A percentile compares a stretch with the other conserved stretches of the same genome.
Conservation (phyloP, 2,329 filamentous ascomycete genomes). For the Akanthomyces muscarius region DNA sequence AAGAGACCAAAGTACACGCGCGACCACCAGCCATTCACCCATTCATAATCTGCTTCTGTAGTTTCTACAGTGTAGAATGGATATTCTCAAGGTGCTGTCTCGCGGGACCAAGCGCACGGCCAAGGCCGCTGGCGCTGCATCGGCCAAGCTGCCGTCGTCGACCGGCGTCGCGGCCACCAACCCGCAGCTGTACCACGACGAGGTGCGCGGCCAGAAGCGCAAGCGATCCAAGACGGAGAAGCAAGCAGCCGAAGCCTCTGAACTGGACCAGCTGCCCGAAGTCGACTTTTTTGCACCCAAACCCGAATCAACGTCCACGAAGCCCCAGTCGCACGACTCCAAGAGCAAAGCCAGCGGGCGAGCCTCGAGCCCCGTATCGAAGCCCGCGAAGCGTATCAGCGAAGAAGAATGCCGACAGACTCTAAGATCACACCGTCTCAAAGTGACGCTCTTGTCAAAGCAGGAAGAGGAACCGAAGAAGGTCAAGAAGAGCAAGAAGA, state of each 20-base stretch:
- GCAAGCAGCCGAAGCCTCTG: slow-evolving; percentile 26
- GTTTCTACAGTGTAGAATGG: slow-evolving; percentile 46
- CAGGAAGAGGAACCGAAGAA: slow-evolving; percentile 42
- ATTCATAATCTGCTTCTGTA: neutral
- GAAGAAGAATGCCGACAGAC: slow-evolving; percentile 70
- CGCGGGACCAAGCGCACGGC: slow-evolving; percentile 60
- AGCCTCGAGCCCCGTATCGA: slow-evolving; percentile 27
- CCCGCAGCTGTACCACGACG: slow-evolving; percentile 66
- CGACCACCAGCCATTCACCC: neutral
- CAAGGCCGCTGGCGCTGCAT: slow-evolving; percentile 29
- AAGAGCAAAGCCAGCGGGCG: slow-evolving; percentile 21
- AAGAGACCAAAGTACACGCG: neutral
- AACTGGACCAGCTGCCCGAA: slow-evolving; percentile 41
- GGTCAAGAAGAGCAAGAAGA: slow-evolving; percentile 47
- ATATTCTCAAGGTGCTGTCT: slow-evolving; percentile 69
- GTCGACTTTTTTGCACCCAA: slow-evolving; percentile 59
- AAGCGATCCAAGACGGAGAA: slow-evolving; percentile 42
- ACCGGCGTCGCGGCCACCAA: slow-evolving; percentile 52
- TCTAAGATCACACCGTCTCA: slow-evolving; percentile 76
- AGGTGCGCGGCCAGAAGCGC: slow-evolving; percentile 49
- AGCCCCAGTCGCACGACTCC: slow-evolving; percentile 22
- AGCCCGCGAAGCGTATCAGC: slow-evolving; percentile 43
- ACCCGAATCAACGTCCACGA: slow-evolving; percentile 24
- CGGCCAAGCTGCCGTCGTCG: slow-evolving; percentile 57
- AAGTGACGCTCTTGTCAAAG: slow-evolving; percentile 70